Evolutionary conservation across 2,329 filamentous ascomycete species (phyloP), one percentile per base, ranked within the genome.

Genomic region (Cladophialophora bantiana): DNA sequence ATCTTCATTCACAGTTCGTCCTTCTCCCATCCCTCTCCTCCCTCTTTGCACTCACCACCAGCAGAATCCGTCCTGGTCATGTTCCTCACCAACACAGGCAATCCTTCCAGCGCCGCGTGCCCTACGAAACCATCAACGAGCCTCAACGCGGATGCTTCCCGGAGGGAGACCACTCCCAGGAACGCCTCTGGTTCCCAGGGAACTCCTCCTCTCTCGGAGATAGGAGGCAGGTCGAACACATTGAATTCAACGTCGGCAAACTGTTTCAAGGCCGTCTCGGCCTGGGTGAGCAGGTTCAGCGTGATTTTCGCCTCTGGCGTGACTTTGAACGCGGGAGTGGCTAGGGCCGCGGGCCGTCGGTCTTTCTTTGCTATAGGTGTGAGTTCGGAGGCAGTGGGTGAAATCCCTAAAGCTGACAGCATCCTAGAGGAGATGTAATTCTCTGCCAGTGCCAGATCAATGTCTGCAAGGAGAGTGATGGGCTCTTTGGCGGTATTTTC

Each of bases 391-490:
- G 57, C 36, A 1, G 58, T 52, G n/a, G 52, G 13, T 6, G 52
- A 57, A 15, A 66, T n/a, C 20, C 59, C 59, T 18, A 66, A 35
- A 35, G 50, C 38, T 26, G 34, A 15, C 10, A 66, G 26, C 15
- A 66, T 50, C n/a, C 50, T 52, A 10, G 50, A 42, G 26, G 64
- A 66, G 40, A 62, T 62, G 20, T 66, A 66, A 31, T 66, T 66
- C 52, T 66, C 64, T 13, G 20, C 56, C 58, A 66, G 38, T 13
- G 36, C 57, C 35, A 66, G 57, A 32, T 62, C 64, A 26, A 66
- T 57, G 53, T 66, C 64, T 50, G 64, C 64, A 12, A 66, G 50
- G 26, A 62, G 58, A 5, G 64, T 50, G 15, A 66, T 52, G 12
- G 64, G 64, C 13, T 62, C 58, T 34, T 34, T 31, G 18, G 36